Evolutionary conservation across 2,329 filamentous ascomycete genomes (phyloP), one percentile per base, ranked within the genome.

Genomic region (Penicillium vulpinum): DNA sequence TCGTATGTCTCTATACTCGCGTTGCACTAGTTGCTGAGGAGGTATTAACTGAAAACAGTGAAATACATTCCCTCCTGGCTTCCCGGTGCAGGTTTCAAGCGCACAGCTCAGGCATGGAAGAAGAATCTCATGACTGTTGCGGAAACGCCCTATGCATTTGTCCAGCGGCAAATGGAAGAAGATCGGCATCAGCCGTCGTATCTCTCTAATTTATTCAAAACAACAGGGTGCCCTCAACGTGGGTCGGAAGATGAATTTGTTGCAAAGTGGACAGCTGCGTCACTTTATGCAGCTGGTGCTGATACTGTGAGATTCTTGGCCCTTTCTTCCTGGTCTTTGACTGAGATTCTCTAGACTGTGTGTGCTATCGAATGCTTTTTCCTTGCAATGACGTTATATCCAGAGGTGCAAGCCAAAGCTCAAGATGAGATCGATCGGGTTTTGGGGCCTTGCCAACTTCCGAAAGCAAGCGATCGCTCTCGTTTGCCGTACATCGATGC

Each of bases 321-420:
- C 15, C 21, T 22, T 31, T 39, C 43, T 15, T 18, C 31, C 2
- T 43, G 29, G 7, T 21, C 16, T 3, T 15, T 9, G 4, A 39
- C 48, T 58, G 28, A 63, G 11, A 40, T 9, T 24, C 13, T 22
- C n/a, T 44, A 79, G 77, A 81, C 75, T 3, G 75, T 79, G 0
- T 78, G 71, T 1, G 68, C 76, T 0, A 59, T 80, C 4, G 61
- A 67, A 29, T 67, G 62, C 0, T 84, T 84, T 63, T 73, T 82
- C 21, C 73, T 85, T 0, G 82, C 81, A 0, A 84, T 84, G 67
- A 77, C 74, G 16, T 72, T 82, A n/a, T 80, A 79, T 31, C 79
- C 78, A 0, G 76, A 78, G 8, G 79, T 82, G 18, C 77, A 84
- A 24, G 75, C 75, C 0, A 83, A 82, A 59, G 79, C 78, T 0